Evolutionary conservation across 805 yeast genomes (phyloP), one percentile per base, ranked within the genome.

Genomic region (Ogataea siamensis): DNA sequence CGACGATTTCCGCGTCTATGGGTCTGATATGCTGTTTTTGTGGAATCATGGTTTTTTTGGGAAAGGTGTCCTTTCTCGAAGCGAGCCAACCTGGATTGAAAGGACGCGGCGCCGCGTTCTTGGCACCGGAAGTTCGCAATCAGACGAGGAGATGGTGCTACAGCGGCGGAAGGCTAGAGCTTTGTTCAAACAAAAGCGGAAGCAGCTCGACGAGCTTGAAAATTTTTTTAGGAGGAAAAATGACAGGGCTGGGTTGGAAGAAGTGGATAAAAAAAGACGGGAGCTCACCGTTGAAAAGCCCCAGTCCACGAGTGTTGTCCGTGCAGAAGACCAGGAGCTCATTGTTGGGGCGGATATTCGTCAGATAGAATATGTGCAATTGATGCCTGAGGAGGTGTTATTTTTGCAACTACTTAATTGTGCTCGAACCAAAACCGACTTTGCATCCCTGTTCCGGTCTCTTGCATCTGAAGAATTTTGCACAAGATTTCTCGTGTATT

Each of bases 1-100:
- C 21, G 25, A 37, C 8, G 36, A 49, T 2, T 75, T 74, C 47
- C 64, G 60, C 28, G 73, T 83, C 4, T 47, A 68, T 29, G 60
- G 59, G 1, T 46, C 54, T 0, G 78, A 71, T 21, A 80, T 82
- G 77, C 48, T 53, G 14, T 60, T 61, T 26, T 63, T 93, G 2
- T 93, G 98, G 98, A 62, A 68, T 12, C 73, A 73, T 49, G 99
- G 99, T 1, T 93, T 88, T 55, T 93, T 87, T 56, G 99, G 99
- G 5, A 93, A 91, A 54, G 99, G 98, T 2, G 74, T 76, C 2
- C 64, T 88, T 30, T 85, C 96, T 23, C 69, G 99, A 46, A 83
- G 95, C 40, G 97, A 93, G 55, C 96, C 99, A 0, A 77, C 96
- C 0, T 93, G 98, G 97, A 61, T 57, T 30, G 68, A 66, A n/a